Base-by-base conservation (phyloP, 768 basidiomycete species). In the Gymnopilus junonius region DNA sequence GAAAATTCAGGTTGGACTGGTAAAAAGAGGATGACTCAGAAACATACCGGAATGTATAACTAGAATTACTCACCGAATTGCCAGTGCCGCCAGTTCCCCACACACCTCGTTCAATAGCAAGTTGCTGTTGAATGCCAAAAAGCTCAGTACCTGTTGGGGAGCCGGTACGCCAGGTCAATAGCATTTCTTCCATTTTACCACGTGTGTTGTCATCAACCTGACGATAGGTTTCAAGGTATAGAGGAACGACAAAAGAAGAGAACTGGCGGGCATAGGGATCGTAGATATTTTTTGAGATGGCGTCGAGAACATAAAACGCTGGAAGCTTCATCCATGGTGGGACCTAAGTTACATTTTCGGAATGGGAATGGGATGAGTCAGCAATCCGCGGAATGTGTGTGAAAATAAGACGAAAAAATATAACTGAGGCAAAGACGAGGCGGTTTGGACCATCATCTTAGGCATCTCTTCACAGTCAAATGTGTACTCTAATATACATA, bases 131-230 rank as follows among this genome's bases (percentile, higher is more conserved):
- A 29, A 85, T 77, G 43, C 95, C 92, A 72, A 99, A 99, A 1
- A 99, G 81, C 71, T 96, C 93, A 56, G 86, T 86, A 35, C 92
- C 87, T 34, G 82, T 84, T 2, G 93, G 91, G 14, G 91, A 89
- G 15, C 94, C 95, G 23, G 88, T 91, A 40, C 95, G 85, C 97
- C 97, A 99, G 6, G 97, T 97, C 29, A 93, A 77, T 14, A 99
- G 85, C 89, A 99, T 95, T 76, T 99, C 97, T 73, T 97, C 94
- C 93, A 99, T 96, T 77, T 99, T 99, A 74, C 87, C 86, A 64
- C 92, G 89, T 25, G 94, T 97, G 42, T 76, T 77, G 55, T 87
- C 87, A 72, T 97, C 95, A 67, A 97, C 96, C 69, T 87, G 84
- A 48, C 86, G 83, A 77, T 99, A 98, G 29, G 95, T 90, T 66